Evolutionary conservation across 768 basidiomycete genomes (phyloP).

Genomic region (Leucocoprinus sp.): DNA sequence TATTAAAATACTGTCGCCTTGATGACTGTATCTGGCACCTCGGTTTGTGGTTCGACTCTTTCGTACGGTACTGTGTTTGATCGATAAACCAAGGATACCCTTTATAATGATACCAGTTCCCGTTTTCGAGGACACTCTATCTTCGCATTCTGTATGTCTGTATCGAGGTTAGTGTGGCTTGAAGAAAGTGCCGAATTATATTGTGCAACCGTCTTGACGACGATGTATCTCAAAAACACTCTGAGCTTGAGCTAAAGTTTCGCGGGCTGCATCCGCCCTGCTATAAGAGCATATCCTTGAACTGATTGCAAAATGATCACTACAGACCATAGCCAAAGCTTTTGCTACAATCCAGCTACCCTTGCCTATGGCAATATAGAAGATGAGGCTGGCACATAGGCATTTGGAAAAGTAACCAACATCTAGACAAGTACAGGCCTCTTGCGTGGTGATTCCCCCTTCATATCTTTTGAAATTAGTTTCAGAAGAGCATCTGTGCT

Average conservation of each 20-base stretch:
- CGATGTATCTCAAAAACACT: constrained; percentile 49
- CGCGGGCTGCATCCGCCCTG: constrained; percentile 33
- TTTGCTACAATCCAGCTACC: constrained; percentile 67
- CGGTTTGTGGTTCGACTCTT: constrained; percentile 17
- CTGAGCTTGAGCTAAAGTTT: constrained; percentile 52
- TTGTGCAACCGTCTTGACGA: constrained; percentile 63
- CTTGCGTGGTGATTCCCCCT: constrained; percentile 43
- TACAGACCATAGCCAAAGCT: constrained; percentile 74
- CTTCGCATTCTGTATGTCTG: constrained; percentile 74
- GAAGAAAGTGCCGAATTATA: constrained; percentile 35
- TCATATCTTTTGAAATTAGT: constrained; percentile 73
- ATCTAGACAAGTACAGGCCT: constrained; percentile 72
- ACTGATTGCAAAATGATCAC: background rate
- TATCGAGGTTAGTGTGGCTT: background rate
- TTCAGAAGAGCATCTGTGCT: constrained; percentile 75
- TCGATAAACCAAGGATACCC: constrained; percentile 42
- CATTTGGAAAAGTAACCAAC: background rate
- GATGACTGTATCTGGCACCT: constrained; percentile 41
- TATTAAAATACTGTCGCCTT: constrained; percentile 42
- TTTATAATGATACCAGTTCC: constrained; percentile 67
- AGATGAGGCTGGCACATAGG: constrained; percentile 51
- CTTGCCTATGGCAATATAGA: constrained; percentile 67
- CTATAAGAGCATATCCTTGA: background rate
- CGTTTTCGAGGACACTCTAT: constrained; percentile 63
- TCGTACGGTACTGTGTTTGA: constrained; percentile 31